Base-by-base conservation (phyloP, 805 yeast species). In the Wickerhamomyces chambardii region DNA sequence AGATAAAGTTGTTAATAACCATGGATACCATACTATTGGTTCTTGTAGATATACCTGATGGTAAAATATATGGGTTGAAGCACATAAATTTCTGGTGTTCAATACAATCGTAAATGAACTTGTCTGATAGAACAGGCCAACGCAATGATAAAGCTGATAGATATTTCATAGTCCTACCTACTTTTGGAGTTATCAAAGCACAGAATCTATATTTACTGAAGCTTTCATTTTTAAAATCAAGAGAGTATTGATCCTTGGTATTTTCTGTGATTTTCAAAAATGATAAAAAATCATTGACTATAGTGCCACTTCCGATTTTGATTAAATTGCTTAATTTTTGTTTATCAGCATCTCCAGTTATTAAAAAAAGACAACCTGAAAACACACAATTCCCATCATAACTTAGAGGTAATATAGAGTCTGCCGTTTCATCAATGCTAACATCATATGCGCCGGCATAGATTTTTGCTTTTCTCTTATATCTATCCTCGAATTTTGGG, bases 41-140 rank as follows among this genome's bases (percentile, higher is more conserved):
- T 14, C 62, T 44, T 25, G 56, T 55, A 31, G 87, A 77, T 26
- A 69, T 72, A 0, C 96, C 96, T 0, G 92, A 74, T 1, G 94
- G 82, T 15, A 86, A 58, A 2, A 81, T 47, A 51, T 76, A 86
- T 3, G 67, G 59, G 4, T 54, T 55, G 73, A 90, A 72, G 17
- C 53, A 41, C 5, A 64, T 36, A 37, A 64, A 34, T 21, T 39
- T 21, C 2, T 45, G 37, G 32, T 50, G 48, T 2, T 48, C 43
- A 3, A 72, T 45, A 37, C 80, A 67, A 38, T 78, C 80, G 6
- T 54, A 50, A 4, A 85, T 59, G 43, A 70, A 86, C 8, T 56
- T 50, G 37, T 70, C 68, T 3, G 84, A 76, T 22, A 87, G 48
- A 15, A 83, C 69, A 2, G 97, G 97, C 95, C 95, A 86, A 3